phyloP scores from a whole-genome alignment of 805 yeast genomes.

The Candida khao-thaluensis region DNA sequence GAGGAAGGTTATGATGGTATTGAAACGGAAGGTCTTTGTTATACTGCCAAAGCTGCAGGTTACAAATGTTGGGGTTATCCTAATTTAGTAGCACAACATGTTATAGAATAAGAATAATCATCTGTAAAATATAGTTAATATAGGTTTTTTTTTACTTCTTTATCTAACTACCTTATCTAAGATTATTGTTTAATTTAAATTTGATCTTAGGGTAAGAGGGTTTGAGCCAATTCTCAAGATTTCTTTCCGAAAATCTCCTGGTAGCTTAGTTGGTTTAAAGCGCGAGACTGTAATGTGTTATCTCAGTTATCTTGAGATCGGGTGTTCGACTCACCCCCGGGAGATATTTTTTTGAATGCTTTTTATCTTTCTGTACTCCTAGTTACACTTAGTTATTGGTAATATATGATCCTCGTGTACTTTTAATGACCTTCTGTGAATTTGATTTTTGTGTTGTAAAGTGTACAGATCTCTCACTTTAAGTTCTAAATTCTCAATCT shows the following conservation, averaged over 20 bases:
- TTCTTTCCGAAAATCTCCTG: conserved; percentile 37
- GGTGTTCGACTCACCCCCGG: conserved; percentile 53
- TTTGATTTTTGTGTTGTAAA: not conserved
- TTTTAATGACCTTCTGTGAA: not conserved
- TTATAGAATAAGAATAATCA: not conserved
- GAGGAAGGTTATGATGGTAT: conserved; percentile 53
- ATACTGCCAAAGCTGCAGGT: conserved; percentile 44
- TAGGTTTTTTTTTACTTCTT: too few relatives aligned
- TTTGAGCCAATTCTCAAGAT: too few relatives aligned
- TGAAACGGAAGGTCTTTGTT: conserved; percentile 55
- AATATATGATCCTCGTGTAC: too few relatives aligned
- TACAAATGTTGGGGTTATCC: conserved; percentile 53
- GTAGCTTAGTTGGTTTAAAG: conserved; percentile 51
- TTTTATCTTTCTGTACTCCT: conserved; percentile 16
- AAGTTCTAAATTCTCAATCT: conserved; percentile 4
- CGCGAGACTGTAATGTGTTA: conserved; percentile 46
- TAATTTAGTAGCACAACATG: conserved; percentile 42
- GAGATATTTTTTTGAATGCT: conserved; percentile 25
- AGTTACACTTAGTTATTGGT: too few relatives aligned
- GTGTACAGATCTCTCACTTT: too few relatives aligned
- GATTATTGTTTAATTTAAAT: too few relatives aligned
- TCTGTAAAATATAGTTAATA: not conserved
- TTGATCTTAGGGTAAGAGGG: too few relatives aligned
- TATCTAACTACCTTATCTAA: too few relatives aligned
- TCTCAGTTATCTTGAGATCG: conserved; percentile 47